A percentile compares a stretch with the other conserved stretches of the same genome.
Conservation (phyloP, 345 rosid genomes). For the Erucastrum elatum region DNA sequence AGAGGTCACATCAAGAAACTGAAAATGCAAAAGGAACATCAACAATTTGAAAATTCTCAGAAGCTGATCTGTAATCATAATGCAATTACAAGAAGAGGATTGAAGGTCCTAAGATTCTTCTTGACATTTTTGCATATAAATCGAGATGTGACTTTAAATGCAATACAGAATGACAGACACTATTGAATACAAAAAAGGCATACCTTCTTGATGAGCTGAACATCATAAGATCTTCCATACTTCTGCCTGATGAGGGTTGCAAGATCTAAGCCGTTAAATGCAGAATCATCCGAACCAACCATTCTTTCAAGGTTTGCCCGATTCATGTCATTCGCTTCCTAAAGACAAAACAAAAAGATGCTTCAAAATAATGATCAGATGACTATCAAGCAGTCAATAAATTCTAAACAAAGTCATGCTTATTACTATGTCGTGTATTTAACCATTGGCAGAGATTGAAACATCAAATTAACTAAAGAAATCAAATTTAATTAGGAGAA, state of each 20-base stretch:
- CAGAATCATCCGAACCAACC: conserved; percentile 85
- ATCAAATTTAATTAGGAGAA: no score
- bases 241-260: conserved; percentile 92
- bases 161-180: conserved; percentile 7
- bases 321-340: conserved; percentile 52
- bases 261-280: conserved; percentile 85
- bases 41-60: no score
- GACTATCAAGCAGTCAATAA: not conserved
- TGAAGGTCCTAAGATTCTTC: not conserved
- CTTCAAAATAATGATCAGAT: not conserved
- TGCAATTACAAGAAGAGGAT: no score
- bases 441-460: not conserved
- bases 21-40: not conserved
- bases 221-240: conserved; percentile 95
- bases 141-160: no score
- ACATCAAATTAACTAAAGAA: conserved; percentile 12
- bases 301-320: conserved; percentile 87
- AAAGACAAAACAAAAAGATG: conserved; percentile 17
- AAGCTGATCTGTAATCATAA: no score
- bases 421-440: not conserved
- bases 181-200: conserved; percentile 1
- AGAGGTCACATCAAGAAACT: conserved; percentile 17
- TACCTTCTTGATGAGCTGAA: conserved; percentile 94
- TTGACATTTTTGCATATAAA: not conserved
- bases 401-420: not conserved